phyloP scores from a whole-genome alignment of 2,329 filamentous ascomycete genomes.

The Lasiodiplodia citricola region DNA sequence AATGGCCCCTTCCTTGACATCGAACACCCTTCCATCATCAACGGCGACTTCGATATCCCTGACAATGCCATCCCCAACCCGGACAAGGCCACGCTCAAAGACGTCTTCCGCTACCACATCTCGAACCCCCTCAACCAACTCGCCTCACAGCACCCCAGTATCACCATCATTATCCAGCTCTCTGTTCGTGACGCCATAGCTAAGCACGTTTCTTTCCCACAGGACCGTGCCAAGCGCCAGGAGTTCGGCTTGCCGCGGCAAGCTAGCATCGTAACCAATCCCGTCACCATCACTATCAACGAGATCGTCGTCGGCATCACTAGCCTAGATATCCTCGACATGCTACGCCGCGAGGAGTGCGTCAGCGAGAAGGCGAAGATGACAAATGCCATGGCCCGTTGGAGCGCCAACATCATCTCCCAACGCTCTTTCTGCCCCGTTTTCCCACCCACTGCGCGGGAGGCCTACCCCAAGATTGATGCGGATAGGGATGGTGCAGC shows the following conservation, averaged over 20 bases:
- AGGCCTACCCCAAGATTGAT: constrained; percentile 60
- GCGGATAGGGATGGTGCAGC: constrained; percentile 49
- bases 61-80: constrained; percentile 51
- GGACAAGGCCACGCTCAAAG: constrained; percentile 78
- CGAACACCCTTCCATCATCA: constrained; percentile 85
- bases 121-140: constrained; percentile 75
- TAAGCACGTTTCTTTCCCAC: constrained; percentile 87
- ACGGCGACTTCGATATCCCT: constrained; percentile 53
- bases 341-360: constrained; percentile 78
- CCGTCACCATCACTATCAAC: constrained; percentile 87
- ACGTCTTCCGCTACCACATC: constrained; percentile 83
- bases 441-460: constrained; percentile 78
- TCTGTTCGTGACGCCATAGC: constrained; percentile 81
- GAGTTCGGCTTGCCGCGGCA: constrained; percentile 81
- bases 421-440: constrained; percentile 91
- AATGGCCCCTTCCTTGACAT: constrained; percentile 88
- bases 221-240: constrained; percentile 70
- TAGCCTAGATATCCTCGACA: constrained; percentile 81
- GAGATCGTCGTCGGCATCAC: constrained; percentile 83
- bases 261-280: constrained; percentile 82
- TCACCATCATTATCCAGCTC: constrained; percentile 82
- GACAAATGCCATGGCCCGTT: constrained; percentile 69
- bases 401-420: constrained; percentile 79
- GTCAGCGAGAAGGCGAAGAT: constrained; percentile 61
- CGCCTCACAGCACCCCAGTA: constrained; percentile 70